phyloP scores from a whole-genome alignment of 441 rosid genomes.

The Adansonia grandidieri region DNA sequence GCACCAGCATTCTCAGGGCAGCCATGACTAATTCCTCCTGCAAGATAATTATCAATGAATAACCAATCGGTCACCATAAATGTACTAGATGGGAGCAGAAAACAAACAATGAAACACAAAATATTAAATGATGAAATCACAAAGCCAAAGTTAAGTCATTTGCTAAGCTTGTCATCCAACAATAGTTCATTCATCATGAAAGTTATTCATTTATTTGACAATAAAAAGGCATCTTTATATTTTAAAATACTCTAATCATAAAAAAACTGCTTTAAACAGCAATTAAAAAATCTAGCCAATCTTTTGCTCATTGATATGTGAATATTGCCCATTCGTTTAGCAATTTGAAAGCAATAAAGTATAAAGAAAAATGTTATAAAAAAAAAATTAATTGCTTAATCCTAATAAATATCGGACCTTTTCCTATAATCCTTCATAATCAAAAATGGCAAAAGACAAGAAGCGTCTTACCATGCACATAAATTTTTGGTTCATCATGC shows the following conservation, averaged over 20 bases:
- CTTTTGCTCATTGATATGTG: neutral
- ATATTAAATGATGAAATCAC: neutral
- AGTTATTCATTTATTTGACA: neutral
- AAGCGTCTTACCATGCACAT: conserved; percentile 81
- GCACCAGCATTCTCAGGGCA: conserved; percentile 94
- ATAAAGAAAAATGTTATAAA: neutral
- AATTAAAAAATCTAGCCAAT: conserved; percentile 1
- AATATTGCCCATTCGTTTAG: neutral
- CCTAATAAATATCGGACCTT: neutral
- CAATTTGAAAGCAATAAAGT: neutral
- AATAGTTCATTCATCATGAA: neutral
- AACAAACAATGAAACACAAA: neutral
- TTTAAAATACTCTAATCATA: neutral
- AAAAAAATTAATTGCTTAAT: neutral
- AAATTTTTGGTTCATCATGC: conserved; percentile 67
- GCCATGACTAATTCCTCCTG: conserved; percentile 89
- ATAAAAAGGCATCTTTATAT: conserved; percentile 10
- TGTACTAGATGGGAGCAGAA: neutral
- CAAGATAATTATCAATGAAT: conserved; percentile 23
- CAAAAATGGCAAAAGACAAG: conserved; percentile 4
- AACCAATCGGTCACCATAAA: neutral
- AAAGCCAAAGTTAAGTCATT: conserved; percentile 7
- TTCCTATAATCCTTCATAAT: conserved; percentile 6
- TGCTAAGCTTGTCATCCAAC: conserved; percentile 1
- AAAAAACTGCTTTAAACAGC: neutral